phyloP scores from a whole-genome alignment of 2,329 filamentous ascomycete genomes.

The Sporothrix variecibatus region DNA sequence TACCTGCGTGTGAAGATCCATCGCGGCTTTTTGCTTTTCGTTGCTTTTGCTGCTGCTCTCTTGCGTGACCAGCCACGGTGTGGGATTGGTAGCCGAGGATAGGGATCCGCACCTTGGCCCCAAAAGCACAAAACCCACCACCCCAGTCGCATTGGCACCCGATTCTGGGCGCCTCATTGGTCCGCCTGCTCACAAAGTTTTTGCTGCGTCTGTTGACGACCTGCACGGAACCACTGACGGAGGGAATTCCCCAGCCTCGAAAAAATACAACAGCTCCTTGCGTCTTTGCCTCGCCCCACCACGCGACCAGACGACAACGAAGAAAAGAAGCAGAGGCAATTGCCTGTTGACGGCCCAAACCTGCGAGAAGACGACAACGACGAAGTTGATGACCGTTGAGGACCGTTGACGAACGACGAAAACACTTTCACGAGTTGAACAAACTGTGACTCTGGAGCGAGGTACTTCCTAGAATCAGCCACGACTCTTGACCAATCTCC shows the following conservation, averaged over 20 bases:
- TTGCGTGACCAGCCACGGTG: constrained; percentile 14
- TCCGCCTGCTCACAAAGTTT: constrained; percentile 12
- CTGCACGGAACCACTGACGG: background rate
- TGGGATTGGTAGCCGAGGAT: constrained; percentile 23
- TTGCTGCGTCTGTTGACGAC: constrained; percentile 5
- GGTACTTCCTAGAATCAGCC: background rate
- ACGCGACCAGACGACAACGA: constrained; percentile 14
- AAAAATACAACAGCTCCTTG: constrained; percentile 13
- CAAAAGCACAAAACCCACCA: background rate
- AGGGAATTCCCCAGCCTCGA: constrained; percentile 14
- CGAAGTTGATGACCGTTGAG: background rate
- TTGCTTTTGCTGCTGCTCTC: background rate
- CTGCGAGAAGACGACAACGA: background rate
- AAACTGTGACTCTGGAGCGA: background rate
- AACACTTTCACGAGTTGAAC: background rate
- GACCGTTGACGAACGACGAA: background rate
- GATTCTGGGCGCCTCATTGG: constrained; percentile 12
- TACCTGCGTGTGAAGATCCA: background rate
- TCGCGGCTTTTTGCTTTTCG: constrained; percentile 9
- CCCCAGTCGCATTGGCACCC: constrained; percentile 19
- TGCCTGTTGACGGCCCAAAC: background rate
- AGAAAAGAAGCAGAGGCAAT: background rate
- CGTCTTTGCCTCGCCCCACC: constrained; percentile 14
- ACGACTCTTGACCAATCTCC: background rate
- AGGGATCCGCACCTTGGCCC: constrained; percentile 10